A percentile compares a stretch with the other conserved stretches of the same genome.
These are phyloP conservation scores for Botrytis squamosa DNA, from an alignment of 2,329 filamentous ascomycete species.

Conservation along the genomic window DNA sequence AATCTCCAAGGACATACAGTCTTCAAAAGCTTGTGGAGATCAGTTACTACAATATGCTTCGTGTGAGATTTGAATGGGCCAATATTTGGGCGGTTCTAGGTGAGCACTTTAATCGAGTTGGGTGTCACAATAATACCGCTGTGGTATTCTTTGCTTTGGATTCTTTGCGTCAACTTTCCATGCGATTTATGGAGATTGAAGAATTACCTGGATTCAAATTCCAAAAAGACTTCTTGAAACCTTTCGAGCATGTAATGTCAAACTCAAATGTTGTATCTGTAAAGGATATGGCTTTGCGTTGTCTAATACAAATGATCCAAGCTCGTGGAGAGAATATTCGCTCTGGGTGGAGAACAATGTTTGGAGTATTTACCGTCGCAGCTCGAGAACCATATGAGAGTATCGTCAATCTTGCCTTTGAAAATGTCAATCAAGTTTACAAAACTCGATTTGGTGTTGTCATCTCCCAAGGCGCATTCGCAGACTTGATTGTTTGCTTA, in stretches of 20 bases:
- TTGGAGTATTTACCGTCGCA: slow-evolving; percentile 95
- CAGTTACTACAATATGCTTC: slow-evolving; percentile 99
- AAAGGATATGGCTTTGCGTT: slow-evolving; percentile 95
- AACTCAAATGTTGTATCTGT: slow-evolving; percentile 90
- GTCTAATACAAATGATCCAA: slow-evolving; percentile 98
- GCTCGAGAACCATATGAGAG: slow-evolving; percentile 90
- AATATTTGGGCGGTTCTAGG: slow-evolving; percentile 98
- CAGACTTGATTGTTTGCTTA: slow-evolving; percentile 91
- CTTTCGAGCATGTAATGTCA: slow-evolving; percentile 94
- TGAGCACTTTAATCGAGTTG: slow-evolving; percentile 96
- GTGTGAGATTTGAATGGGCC: slow-evolving; percentile 97
- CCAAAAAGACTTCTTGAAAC: slow-evolving; percentile 98
- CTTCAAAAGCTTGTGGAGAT: slow-evolving; percentile 98
- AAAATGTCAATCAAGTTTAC: slow-evolving; percentile 95
- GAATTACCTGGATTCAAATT: slow-evolving; percentile 99
- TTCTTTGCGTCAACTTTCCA: slow-evolving; percentile 89
- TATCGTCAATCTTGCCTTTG: slow-evolving; percentile 95
- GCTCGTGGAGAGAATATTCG: slow-evolving; percentile 94
- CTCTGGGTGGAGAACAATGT: slow-evolving; percentile 99
- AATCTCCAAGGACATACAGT: slow-evolving; percentile 94
- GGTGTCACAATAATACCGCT: slow-evolving; percentile 92
- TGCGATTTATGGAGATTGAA: slow-evolving; percentile 98
- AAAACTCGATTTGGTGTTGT: slow-evolving; percentile 93
- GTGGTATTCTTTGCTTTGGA: slow-evolving; percentile 98
- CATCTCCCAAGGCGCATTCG: slow-evolving; percentile 93